These are phyloP conservation scores for Brassica hybrid DNA, from an alignment of 441 rosid species.

Conservation along the genomic window DNA sequence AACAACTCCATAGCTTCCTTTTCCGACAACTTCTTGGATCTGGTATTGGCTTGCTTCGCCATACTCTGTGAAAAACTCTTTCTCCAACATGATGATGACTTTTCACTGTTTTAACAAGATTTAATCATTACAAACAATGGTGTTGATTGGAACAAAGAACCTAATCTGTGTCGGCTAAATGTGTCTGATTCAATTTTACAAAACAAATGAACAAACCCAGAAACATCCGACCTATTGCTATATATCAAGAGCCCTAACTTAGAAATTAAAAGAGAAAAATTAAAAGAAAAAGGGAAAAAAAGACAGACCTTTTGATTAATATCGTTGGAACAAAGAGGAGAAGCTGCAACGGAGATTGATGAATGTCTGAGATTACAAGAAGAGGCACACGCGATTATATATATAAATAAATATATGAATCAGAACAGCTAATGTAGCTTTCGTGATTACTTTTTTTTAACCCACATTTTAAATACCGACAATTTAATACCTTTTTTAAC, in stretches of 20 bases:
- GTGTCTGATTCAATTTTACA: background rate
- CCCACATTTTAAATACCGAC: slow-evolving; percentile 25
- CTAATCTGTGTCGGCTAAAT: background rate
- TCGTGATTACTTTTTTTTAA: slow-evolving; percentile 17
- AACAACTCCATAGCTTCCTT: slow-evolving; percentile 98
- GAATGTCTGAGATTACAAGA: slow-evolving; percentile 21
- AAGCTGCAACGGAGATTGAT: slow-evolving; percentile 28
- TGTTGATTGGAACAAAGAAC: background rate
- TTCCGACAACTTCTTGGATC: slow-evolving; percentile 91
- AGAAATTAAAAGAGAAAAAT: background rate
- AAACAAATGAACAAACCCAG: slow-evolving; percentile 10
- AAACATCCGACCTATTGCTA: slow-evolving; percentile 21
- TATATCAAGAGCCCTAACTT: slow-evolving; percentile 28
- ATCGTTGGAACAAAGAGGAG: slow-evolving; percentile 31
- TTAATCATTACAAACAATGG: background rate
- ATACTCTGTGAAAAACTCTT: slow-evolving; percentile 93
- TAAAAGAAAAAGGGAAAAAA: background rate
- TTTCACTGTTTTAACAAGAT: slow-evolving; percentile 23
- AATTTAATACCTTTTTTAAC: background rate
- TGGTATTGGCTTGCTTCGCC: slow-evolving; percentile 97
- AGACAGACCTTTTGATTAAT: slow-evolving; percentile 22
- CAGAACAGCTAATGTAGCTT: slow-evolving; percentile 33
- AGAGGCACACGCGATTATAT: slow-evolving; percentile 36
- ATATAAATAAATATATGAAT: slow-evolving; percentile 22
- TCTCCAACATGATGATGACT: slow-evolving; percentile 57